Percentiles rank a stretch among this genome's conserved stretches.
These are phyloP conservation scores for Pichia nanzhaoensis DNA, from an alignment of 805 yeast species.

Conservation along the genomic window DNA sequence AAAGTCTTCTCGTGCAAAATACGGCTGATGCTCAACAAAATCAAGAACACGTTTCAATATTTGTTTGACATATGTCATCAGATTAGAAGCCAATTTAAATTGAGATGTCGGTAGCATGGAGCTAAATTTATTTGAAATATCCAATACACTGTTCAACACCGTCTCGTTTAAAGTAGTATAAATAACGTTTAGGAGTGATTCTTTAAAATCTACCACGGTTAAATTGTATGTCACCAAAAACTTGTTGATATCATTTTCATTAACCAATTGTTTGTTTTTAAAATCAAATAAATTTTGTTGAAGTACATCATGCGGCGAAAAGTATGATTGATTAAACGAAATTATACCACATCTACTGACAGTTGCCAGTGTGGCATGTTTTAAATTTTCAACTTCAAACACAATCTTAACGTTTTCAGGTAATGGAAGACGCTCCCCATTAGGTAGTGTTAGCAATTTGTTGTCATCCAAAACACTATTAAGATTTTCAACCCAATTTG, in stretches of 20 bases:
- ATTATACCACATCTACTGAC: constrained; percentile 88
- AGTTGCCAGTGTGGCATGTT: constrained; percentile 81
- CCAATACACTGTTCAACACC: constrained; percentile 20
- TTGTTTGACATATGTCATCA: constrained; percentile 24
- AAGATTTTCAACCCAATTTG: constrained; percentile 86
- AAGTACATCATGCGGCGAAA: constrained; percentile 11
- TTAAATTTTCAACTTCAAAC: constrained; percentile 68
- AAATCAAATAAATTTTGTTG: constrained; percentile 14
- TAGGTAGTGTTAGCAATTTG: constrained; percentile 71
- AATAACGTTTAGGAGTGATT: constrained; percentile 4
- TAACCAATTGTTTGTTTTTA: constrained; percentile 10
- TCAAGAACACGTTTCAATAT: constrained; percentile 28
- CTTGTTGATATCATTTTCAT: constrained; percentile 11
- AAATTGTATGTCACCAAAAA: neutral
- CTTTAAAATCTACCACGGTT: constrained; percentile 4
- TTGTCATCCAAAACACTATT: constrained; percentile 92
- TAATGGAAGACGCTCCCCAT: constrained; percentile 74
- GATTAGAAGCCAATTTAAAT: neutral
- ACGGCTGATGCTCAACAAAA: constrained; percentile 17
- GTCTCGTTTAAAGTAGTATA: constrained; percentile 10
- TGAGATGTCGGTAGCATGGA: neutral
- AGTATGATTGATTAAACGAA: constrained; percentile 45
- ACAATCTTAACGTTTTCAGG: constrained; percentile 58
- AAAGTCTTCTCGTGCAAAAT: constrained; percentile 24
- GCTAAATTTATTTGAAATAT: neutral